phyloP scores from a whole-genome alignment of 371 early-diverging fungal species.

The Mucor irregularis region DNA sequence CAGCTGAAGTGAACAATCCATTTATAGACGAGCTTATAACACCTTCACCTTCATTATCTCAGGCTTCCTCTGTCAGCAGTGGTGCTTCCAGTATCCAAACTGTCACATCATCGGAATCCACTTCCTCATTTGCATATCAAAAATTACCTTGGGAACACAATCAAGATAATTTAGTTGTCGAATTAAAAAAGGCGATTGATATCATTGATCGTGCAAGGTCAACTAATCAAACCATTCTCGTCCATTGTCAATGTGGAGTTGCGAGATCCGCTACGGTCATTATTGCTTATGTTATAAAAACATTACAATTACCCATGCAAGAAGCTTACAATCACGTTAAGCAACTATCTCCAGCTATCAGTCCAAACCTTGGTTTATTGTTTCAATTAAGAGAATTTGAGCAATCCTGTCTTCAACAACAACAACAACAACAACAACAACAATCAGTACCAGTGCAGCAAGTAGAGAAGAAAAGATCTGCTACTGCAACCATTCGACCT shows the following conservation, averaged over 20 bases:
- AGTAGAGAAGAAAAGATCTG: too few species aligned
- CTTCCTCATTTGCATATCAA: conserved; percentile 35
- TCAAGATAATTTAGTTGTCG: conserved; percentile 65
- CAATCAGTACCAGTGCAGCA: not conserved
- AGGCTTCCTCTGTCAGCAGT: conserved; percentile 33
- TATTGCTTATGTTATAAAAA: conserved; percentile 87
- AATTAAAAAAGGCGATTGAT: conserved; percentile 68
- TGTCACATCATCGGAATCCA: not conserved
- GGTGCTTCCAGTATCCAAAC: conserved; percentile 28
- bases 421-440: not conserved
- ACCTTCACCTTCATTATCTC: conserved; percentile 39
- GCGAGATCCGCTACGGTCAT: conserved; percentile 87
- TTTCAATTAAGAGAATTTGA: conserved; percentile 82
- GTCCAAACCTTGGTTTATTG: conserved; percentile 80
- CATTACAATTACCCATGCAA: conserved; percentile 53
- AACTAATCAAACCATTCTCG: conserved; percentile 64
- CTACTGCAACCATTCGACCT: not conserved
- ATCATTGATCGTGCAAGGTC: conserved; percentile 69
- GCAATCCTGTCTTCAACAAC: conserved; percentile 7
- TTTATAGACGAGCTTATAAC: conserved; percentile 29
- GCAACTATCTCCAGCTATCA: conserved; percentile 65
- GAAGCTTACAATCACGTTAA: conserved; percentile 85
- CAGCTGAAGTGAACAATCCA: conserved; percentile 67
- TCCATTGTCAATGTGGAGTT: conserved; percentile 90
- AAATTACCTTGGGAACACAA: conserved; percentile 81